Conservation (phyloP, 1,284 basidiomycete species). For the Cryptococcus jaspeensis region DNA sequence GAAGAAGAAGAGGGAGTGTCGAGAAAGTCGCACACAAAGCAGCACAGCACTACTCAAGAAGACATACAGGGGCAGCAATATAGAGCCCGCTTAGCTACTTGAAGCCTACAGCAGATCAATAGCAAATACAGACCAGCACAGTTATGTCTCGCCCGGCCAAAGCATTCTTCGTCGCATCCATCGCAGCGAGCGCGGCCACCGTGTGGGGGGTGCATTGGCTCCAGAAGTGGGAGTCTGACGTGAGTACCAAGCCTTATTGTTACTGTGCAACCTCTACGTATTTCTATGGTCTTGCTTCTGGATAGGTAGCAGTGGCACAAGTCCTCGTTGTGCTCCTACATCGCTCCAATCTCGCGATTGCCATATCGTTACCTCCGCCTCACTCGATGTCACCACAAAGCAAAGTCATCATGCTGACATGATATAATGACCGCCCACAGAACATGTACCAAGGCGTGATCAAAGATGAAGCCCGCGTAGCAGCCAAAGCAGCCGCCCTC, state of each 20-base stretch:
- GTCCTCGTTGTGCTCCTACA: neutral
- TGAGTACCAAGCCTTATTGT: slow-evolving; percentile 44
- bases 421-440: slow-evolving; percentile 51
- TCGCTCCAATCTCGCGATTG: neutral
- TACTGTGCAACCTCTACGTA: neutral
- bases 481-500: slow-evolving; percentile 26
- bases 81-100: too few species aligned
- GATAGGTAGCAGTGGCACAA: neutral
- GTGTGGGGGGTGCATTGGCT: slow-evolving; percentile 91
- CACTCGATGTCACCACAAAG: neutral
- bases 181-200: slow-evolving; percentile 66
- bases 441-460: slow-evolving; percentile 88
- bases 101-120: too few species aligned
- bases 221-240: slow-evolving; percentile 81
- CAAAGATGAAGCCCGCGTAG: slow-evolving; percentile 72
- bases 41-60: too few species aligned
- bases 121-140: too few species aligned
- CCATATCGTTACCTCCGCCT: neutral
- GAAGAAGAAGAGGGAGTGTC: too few species aligned
- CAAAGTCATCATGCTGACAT: neutral
- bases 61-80: too few species aligned
- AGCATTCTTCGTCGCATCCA: slow-evolving; percentile 68
- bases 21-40: too few species aligned
- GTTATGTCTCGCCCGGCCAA: slow-evolving; percentile 74
- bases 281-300: neutral